These are phyloP conservation scores for Pyrenula aspistea DNA, from an alignment of 495 filamentous ascomycete genomes.

Conservation along the genomic window DNA sequence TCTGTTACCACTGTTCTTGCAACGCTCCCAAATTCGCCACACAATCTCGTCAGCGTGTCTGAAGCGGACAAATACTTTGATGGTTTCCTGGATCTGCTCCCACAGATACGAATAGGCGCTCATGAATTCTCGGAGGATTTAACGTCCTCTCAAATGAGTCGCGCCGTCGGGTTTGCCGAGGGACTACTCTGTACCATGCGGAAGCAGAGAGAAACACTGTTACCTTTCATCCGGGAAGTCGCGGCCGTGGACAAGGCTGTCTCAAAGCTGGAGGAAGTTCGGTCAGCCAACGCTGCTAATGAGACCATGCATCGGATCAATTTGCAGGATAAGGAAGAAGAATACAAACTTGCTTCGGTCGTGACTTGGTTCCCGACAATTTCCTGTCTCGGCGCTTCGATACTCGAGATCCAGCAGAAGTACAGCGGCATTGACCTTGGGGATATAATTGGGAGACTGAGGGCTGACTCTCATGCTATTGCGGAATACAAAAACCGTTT, in stretches of 20 bases:
- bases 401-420: slow-evolving; percentile 47
- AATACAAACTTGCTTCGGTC: slow-evolving; percentile 2
- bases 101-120: slow-evolving; percentile 48
- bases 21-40: slow-evolving; percentile 3
- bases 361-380: slow-evolving; percentile 40
- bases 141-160: slow-evolving; percentile 58
- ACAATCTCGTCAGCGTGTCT: slow-evolving; percentile 22
- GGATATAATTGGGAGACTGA: slow-evolving; percentile 26
- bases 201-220: slow-evolving; percentile 49
- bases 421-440: slow-evolving; percentile 38
- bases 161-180: slow-evolving; percentile 74
- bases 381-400: slow-evolving; percentile 25
- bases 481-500: slow-evolving; percentile 2
- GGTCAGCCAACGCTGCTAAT: background rate
- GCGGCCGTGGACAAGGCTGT: slow-evolving; percentile 22
- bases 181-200: slow-evolving; percentile 59
- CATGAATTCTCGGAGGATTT: slow-evolving; percentile 74
- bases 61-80: slow-evolving; percentile 57
- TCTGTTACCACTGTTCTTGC: slow-evolving; percentile 57
- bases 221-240: slow-evolving; percentile 25
- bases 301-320: slow-evolving; percentile 5
- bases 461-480: slow-evolving; percentile 15
- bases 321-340: slow-evolving; percentile 7
- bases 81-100: slow-evolving; percentile 57
- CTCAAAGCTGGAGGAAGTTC: slow-evolving; percentile 15